phyloP scores from a whole-genome alignment of 768 basidiomycete genomes.

The Collybiopsis confluens region DNA sequence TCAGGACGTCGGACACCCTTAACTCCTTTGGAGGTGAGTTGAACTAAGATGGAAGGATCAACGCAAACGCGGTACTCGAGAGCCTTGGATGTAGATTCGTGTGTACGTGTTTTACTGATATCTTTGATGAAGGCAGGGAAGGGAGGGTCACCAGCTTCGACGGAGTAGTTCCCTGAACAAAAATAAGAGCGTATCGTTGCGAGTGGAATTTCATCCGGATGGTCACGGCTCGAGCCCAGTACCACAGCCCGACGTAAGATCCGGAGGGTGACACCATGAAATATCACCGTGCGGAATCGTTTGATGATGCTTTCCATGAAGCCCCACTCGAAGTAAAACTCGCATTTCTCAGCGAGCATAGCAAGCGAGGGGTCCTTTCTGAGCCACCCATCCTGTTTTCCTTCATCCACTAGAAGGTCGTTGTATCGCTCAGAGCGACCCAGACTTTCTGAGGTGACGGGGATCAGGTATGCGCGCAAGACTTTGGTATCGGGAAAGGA shows the following conservation, averaged over 20 bases:
- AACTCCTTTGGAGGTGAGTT: constrained; percentile 24
- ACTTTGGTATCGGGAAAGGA: constrained; percentile 73
- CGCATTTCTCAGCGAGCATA: constrained; percentile 74
- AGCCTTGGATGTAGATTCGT: constrained; percentile 35
- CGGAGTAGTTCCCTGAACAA: background rate
- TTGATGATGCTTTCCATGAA: constrained; percentile 63
- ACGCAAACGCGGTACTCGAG: constrained; percentile 41
- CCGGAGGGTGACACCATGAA: constrained; percentile 66
- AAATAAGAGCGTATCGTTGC: constrained; percentile 5
- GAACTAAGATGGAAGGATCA: constrained; percentile 27
- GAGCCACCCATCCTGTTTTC: constrained; percentile 37
- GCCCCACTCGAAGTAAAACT: constrained; percentile 30
- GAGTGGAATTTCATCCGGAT: constrained; percentile 20
- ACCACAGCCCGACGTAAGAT: constrained; percentile 56
- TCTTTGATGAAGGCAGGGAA: constrained; percentile 22
- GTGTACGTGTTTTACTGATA: constrained; percentile 30
- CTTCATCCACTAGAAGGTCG: constrained; percentile 15
- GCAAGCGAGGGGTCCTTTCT: constrained; percentile 62
- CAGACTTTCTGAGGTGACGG: constrained; percentile 67
- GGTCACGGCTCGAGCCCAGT: constrained; percentile 52
- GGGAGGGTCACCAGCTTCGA: background rate
- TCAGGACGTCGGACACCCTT: constrained; percentile 21
- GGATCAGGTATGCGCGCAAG: constrained; percentile 72
- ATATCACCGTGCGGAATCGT: constrained; percentile 66
- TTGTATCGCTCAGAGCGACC: constrained; percentile 34